phyloP scores from a whole-genome alignment of 2,329 filamentous ascomycete genomes.

The Sporothrix pallida region DNA sequence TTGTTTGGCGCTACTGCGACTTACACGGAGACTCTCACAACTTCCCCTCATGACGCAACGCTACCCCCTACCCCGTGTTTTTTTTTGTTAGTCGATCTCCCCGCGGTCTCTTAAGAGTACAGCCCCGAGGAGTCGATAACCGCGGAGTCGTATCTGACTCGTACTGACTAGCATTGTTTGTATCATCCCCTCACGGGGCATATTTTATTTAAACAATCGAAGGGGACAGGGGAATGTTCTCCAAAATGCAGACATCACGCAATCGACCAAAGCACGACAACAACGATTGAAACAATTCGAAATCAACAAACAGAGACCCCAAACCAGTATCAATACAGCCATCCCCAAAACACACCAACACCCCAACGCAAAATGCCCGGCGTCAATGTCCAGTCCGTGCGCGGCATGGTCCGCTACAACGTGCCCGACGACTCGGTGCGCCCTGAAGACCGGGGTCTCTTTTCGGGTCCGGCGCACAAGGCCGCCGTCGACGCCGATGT shows the following conservation, averaged over 20 bases:
- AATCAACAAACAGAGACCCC: no score
- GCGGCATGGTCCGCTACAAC: constrained; percentile 28
- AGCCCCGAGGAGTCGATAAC: constrained; percentile 2
- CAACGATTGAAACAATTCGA: no score
- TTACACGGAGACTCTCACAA: no score
- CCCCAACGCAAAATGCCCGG: constrained; percentile 15
- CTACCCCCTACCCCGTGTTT: not conserved
- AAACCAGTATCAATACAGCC: no score
- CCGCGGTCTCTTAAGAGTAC: not conserved
- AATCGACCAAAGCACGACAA: not conserved
- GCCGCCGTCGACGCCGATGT: constrained; percentile 20
- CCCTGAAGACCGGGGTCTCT: constrained; percentile 13
- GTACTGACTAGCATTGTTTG: no score
- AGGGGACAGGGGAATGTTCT: not conserved
- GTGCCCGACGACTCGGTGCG: constrained; percentile 17
- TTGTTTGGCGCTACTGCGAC: no score
- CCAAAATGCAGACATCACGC: not conserved
- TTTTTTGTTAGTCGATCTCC: not conserved
- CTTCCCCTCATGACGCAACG: not conserved
- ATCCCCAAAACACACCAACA: not conserved
- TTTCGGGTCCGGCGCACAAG: constrained; percentile 27
- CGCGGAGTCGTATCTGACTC: not conserved
- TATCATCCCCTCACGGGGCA: not conserved
- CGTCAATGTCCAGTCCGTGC: not conserved
- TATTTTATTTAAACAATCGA: not conserved